Conservation (phyloP, 2,329 filamentous ascomycete genomes). For the Parascedosporium putredinis region DNA sequence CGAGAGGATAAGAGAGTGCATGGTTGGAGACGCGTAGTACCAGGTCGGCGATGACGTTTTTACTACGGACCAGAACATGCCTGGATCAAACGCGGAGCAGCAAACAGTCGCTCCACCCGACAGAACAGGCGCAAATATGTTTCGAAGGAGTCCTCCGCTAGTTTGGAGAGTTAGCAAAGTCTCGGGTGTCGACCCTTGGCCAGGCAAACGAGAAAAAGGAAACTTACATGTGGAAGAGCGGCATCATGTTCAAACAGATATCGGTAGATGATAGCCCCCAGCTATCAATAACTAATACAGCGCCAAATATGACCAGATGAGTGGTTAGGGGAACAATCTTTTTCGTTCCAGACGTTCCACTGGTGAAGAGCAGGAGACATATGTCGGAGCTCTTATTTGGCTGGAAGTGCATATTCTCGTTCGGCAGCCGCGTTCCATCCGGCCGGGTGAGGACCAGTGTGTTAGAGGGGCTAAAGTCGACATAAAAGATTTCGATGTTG, state of each 20-base stretch:
- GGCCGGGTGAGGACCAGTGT: constrained; percentile 8
- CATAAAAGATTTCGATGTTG: constrained; percentile 27
- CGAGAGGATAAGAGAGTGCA: constrained; percentile 44
- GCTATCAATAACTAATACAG: constrained; percentile 41
- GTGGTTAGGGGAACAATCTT: constrained; percentile 44
- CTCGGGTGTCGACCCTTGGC: neutral
- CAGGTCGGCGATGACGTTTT: constrained; percentile 37
- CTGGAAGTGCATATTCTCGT: constrained; percentile 7
- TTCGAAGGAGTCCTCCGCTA: constrained; percentile 41
- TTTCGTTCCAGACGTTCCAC: constrained; percentile 47
- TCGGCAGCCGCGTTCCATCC: constrained; percentile 10
- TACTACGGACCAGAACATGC: constrained; percentile 44
- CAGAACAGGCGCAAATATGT: constrained; percentile 43
- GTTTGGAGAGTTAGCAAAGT: neutral
- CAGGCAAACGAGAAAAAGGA: too few species aligned
- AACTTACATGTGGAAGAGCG: constrained; percentile 45
- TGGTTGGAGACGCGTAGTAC: constrained; percentile 49
- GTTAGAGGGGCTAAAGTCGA: constrained; percentile 13
- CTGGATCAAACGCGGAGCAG: constrained; percentile 42
- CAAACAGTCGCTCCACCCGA: constrained; percentile 43
- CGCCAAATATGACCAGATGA: constrained; percentile 38
- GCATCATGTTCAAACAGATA: constrained; percentile 49
- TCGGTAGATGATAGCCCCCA: constrained; percentile 38
- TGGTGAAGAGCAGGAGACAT: constrained; percentile 44
- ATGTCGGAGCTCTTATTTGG: constrained; percentile 36